phyloP scores from a whole-genome alignment of 2,329 filamentous ascomycete genomes.

The Colletotrichum sp. region DNA sequence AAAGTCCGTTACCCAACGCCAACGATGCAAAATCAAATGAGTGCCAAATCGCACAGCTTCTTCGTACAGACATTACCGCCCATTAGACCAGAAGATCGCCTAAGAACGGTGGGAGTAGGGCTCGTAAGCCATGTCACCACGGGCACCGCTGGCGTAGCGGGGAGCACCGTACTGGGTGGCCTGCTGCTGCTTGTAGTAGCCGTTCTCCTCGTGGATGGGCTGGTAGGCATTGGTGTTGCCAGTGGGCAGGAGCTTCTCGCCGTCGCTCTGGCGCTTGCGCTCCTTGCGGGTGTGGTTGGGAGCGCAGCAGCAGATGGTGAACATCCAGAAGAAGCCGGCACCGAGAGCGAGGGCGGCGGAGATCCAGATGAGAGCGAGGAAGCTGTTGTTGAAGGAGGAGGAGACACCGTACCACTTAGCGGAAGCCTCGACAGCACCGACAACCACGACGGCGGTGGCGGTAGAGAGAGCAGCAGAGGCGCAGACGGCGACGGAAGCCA shows the following conservation, averaged over 20 bases:
- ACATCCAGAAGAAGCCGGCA: slow-evolving; percentile 87
- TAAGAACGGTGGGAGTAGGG: slow-evolving; percentile 65
- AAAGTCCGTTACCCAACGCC: slow-evolving; percentile 16
- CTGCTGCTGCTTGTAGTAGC: slow-evolving; percentile 42
- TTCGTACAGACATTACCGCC: background rate
- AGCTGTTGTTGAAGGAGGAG: slow-evolving; percentile 69
- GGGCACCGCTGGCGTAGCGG: slow-evolving; percentile 45
- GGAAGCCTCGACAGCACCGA: slow-evolving; percentile 69
- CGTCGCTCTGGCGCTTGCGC: slow-evolving; percentile 35
- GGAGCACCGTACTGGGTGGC: slow-evolving; percentile 38
- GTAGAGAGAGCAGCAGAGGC: slow-evolving; percentile 76
- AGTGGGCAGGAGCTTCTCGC: slow-evolving; percentile 56
- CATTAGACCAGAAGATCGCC: slow-evolving; percentile 5
- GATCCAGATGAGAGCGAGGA: slow-evolving; percentile 79
- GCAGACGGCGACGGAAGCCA: slow-evolving; percentile 61
- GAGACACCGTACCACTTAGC: slow-evolving; percentile 75
- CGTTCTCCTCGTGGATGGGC: slow-evolving; percentile 46
- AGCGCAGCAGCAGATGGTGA: slow-evolving; percentile 90
- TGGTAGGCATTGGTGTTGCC: slow-evolving; percentile 50
- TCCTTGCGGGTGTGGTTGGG: slow-evolving; percentile 41
- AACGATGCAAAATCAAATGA: slow-evolving; percentile 13
- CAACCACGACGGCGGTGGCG: slow-evolving; percentile 72
- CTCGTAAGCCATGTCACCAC: slow-evolving; percentile 65
- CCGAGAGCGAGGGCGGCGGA: slow-evolving; percentile 77
- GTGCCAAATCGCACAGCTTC: background rate